Base-by-base conservation (phyloP, 768 basidiomycete genomes). In the Serendipita indica region DNA sequence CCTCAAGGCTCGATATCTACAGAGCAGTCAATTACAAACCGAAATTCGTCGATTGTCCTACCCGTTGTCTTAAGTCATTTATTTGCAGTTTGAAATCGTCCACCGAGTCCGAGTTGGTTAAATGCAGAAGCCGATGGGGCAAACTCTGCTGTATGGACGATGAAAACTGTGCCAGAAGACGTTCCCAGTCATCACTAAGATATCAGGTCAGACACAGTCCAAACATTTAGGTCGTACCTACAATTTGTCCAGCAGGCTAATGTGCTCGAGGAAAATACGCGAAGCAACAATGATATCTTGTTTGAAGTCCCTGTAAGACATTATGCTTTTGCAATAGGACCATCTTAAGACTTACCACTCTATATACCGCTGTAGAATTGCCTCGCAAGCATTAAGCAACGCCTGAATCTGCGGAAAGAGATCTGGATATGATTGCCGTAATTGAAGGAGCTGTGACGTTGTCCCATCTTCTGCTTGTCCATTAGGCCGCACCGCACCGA, bases 221-320 rank as follows among this genome's bases (percentile, higher is more conserved):
- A 13, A 65, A 12, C 18, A 64, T 58, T 16, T n/a, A 59, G 14
- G n/a, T n/a, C 33, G 57, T 34, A 66, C 80, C 60, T 68, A 86
- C 85, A 86, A 80, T 62, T 81, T 78, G 60, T 82, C 79, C 1
- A 87, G 68, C 58, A 73, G 64, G 2, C 74, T 72, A 3, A 80
- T 74, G 52, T 84, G 79, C 58, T 81, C 79, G 12, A 85, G 74
- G 62, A 90, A 85, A 39, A 76, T 78, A 59, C 82, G 79, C 32
- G 85, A 62, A 28, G 86, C 72, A 4, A 74, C 73, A 58, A 87
- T 71, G 1, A 80, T 64, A 60, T 83, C 77, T 2, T 72, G 72
- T 66, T 86, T 84, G 39, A 83, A 70, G 60, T 79, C 73, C n/a
- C 86, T 88, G 49, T 10, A 28, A 43, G 32, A 62, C 18, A 43